Evolutionary conservation across 2,329 filamentous ascomycete species (phyloP), one percentile per base, ranked within the genome.

Genomic region (Claviceps sp.): DNA sequence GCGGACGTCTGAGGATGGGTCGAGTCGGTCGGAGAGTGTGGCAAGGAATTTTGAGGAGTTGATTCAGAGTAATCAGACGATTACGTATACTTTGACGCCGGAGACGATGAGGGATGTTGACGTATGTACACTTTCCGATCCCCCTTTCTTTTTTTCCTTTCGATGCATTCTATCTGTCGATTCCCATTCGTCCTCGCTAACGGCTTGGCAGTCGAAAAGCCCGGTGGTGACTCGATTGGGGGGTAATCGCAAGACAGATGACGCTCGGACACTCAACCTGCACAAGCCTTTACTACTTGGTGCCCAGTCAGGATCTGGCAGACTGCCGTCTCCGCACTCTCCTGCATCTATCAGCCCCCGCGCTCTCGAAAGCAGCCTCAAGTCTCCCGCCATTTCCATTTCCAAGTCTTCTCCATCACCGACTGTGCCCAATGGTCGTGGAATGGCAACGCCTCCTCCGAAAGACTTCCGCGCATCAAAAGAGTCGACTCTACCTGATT

Each of bases 81-180:
- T 91, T 44, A 86, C 87, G 59, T 91, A 85, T 64, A 91, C 87
- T 1, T 72, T 91, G 30, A 93, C 87, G 0, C 86, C 87, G 0
- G 82, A 86, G 62, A 86, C 77, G 58, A 87, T 91, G 78, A 82
- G 85, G 55, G 78, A 86, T 57, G 82, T 86, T 59, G 82, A 87
- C 65, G 84, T 86, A 70, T 70, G 78, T 72, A 30, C 1, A 14
- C 37, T 34, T 20, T 2, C 42, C 13, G 4, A 30, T 13, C 16
- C 42, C 16, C 37, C 37, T 24, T 34, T 20, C 1, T 13, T 8
- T 34, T 20, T 1, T 24, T 5, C 4, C 18, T 37, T n/a, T 13
- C 16, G 13, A 45, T 30, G 7, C 52, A 37, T 11, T 37, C 57
- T 61, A 18, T 16, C 4, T 26, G 26, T 26, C 26, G 26, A 26